Percentiles rank a stretch among this genome's conserved stretches.
Evolutionary conservation across 2,329 filamentous ascomycete genomes (phyloP).

Genomic region (Penicillium sclerotiorum): DNA sequence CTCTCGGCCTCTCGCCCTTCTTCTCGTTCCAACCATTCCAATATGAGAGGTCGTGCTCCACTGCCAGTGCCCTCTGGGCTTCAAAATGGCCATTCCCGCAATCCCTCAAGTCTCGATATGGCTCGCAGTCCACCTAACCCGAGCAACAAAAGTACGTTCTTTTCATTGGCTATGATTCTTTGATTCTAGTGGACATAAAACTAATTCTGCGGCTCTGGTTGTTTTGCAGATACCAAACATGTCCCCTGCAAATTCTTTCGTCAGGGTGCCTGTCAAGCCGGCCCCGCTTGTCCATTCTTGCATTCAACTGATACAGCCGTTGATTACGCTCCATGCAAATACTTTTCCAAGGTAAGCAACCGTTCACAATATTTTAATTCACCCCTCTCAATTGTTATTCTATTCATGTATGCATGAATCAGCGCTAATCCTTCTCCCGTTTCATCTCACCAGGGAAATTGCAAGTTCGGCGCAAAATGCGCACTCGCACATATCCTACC

Average conservation of each 20-base stretch:
- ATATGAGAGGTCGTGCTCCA: constrained; percentile 46
- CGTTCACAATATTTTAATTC: not conserved
- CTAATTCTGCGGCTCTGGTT: constrained; percentile 11
- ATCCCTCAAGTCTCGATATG: constrained; percentile 47
- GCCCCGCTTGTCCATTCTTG: constrained; percentile 92
- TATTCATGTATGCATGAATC: no score
- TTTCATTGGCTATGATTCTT: not conserved
- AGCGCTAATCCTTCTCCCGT: constrained; percentile 23
- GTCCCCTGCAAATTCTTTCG: constrained; percentile 99
- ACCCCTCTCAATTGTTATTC: no score
- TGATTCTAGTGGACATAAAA: not conserved
- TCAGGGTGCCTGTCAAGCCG: constrained; percentile 93
- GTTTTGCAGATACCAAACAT: constrained; percentile 78
- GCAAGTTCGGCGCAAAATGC: constrained; percentile 98
- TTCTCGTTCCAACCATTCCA: constrained; percentile 33
- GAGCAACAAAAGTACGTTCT: constrained; percentile 41
- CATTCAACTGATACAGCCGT: constrained; percentile 84
- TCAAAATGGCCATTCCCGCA: constrained; percentile 48
- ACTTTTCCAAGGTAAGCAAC: constrained; percentile 84
- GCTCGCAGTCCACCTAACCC: constrained; percentile 51
- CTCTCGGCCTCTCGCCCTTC: constrained; percentile 28
- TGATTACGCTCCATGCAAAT: constrained; percentile 91
- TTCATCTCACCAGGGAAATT: constrained; percentile 72
- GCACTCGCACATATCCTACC: constrained; percentile 94
- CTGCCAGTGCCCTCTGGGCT: constrained; percentile 41